These are phyloP conservation scores for Danielozyma ontarioensis DNA, from an alignment of 805 yeast genomes.

Conservation along the genomic window DNA sequence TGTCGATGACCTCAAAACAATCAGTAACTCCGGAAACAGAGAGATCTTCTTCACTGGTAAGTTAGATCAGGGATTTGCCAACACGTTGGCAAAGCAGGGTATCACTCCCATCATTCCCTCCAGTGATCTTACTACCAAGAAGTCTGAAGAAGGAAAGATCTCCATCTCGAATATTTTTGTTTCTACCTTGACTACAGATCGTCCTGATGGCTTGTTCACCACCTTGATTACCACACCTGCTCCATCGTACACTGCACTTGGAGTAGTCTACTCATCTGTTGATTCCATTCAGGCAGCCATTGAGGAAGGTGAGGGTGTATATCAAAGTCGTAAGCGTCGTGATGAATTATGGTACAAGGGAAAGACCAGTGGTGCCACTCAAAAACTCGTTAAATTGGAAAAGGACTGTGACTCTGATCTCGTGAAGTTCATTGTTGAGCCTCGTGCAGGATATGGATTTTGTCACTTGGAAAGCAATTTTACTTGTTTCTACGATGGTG, in stretches of 20 bases:
- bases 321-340: slow-evolving; percentile 74
- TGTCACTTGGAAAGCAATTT: slow-evolving; percentile 75
- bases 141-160: slow-evolving; percentile 15
- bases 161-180: slow-evolving; percentile 43
- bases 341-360: slow-evolving; percentile 97
- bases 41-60: slow-evolving; percentile 16
- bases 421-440: slow-evolving; percentile 79
- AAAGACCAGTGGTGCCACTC: slow-evolving; percentile 93
- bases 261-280: slow-evolving; percentile 84
- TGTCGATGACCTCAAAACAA: slow-evolving; percentile 13
- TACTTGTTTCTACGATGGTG: slow-evolving; percentile 66
- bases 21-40: slow-evolving; percentile 24
- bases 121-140: slow-evolving; percentile 25
- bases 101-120: slow-evolving; percentile 29
- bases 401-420: slow-evolving; percentile 93
- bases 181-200: slow-evolving; percentile 64
- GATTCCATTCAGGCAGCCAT: slow-evolving; percentile 82
- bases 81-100: slow-evolving; percentile 25
- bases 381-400: slow-evolving; percentile 59
- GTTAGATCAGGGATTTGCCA: slow-evolving; percentile 18
- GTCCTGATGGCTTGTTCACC: slow-evolving; percentile 79
- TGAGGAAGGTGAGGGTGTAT: slow-evolving; percentile 79
- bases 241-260: slow-evolving; percentile 49
- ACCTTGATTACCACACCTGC: slow-evolving; percentile 78
- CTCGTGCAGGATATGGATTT: slow-evolving; percentile 75